A percentile compares a stretch with the other conserved stretches of the same genome.
phyloP scores from a whole-genome alignment of 1,139 yeast genomes.

The Candida neerlandica region DNA sequence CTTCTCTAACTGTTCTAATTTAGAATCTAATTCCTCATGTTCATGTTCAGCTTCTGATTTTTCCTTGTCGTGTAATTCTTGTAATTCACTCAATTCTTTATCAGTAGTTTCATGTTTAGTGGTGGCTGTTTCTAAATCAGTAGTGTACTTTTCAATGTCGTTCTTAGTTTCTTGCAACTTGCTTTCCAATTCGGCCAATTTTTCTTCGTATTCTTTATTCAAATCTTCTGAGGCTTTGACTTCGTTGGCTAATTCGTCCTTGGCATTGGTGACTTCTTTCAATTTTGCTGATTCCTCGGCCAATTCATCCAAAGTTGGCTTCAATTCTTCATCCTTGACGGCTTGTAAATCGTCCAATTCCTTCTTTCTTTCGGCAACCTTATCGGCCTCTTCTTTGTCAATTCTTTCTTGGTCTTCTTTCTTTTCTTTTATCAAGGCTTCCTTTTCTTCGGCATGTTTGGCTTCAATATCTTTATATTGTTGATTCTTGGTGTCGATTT shows the following conservation, averaged over 20 bases:
- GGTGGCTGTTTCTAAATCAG: conserved; percentile 34
- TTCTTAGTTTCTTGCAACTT: conserved; percentile 40
- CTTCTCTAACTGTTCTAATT: conserved; percentile 32
- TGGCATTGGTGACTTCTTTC: conserved; percentile 41
- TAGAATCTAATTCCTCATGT: conserved; percentile 33
- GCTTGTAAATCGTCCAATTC: conserved; percentile 50
- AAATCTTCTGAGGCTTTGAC: conserved; percentile 34
- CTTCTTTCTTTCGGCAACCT: conserved; percentile 41
- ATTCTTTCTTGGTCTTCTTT: conserved; percentile 45
- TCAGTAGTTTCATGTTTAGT: conserved; percentile 35
- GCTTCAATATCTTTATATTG: conserved; percentile 39
- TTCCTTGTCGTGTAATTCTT: conserved; percentile 27
- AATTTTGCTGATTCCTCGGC: conserved; percentile 41
- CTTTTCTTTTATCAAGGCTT: conserved; percentile 40
- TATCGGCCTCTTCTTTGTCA: conserved; percentile 44
- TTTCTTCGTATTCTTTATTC: conserved; percentile 37
- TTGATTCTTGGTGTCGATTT: conserved; percentile 38
- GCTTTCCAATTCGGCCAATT: conserved; percentile 38
- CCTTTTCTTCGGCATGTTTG: conserved; percentile 38
- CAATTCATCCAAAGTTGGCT: conserved; percentile 46
- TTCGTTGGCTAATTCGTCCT: conserved; percentile 38
- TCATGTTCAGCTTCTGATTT: conserved; percentile 28
- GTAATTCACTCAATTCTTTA: conserved; percentile 34
- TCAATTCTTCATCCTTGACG: conserved; percentile 45
- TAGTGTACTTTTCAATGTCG: conserved; percentile 38